These are phyloP conservation scores for Gossypium schwendimanii DNA, from an alignment of 441 rosid genomes.

Conservation along the genomic window DNA sequence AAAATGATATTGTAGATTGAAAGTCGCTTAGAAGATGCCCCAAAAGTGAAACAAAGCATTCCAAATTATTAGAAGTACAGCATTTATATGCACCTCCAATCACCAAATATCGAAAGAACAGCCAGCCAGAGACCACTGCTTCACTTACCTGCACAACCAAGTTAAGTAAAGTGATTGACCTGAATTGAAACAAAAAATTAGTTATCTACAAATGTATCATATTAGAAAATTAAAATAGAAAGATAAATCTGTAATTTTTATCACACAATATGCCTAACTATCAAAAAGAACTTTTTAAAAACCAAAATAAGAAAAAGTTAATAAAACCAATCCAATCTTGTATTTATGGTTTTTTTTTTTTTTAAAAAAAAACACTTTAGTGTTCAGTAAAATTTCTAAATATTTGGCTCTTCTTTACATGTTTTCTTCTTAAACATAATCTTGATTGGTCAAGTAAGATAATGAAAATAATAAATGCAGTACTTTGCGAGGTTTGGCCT, in stretches of 20 bases:
- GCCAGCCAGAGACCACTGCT: conserved; percentile 97
- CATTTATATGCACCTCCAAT: conserved; percentile 69
- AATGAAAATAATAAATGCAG: conserved; percentile 8
- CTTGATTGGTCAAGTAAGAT: not conserved
- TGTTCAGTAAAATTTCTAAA: not conserved
- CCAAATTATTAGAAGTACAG: not conserved
- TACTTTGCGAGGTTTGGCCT: conserved; percentile 97
- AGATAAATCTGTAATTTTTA: not conserved
- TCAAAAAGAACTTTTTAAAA: not conserved
- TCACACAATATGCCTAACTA: not conserved
- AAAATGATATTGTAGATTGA: not conserved
- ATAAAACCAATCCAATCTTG: not conserved
- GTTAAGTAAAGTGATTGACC: not conserved
- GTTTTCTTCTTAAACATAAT: conserved; percentile 1
- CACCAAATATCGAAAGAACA: conserved; percentile 94
- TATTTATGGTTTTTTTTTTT: too few species aligned
- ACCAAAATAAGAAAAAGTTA: not conserved
- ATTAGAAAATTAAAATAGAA: not conserved
- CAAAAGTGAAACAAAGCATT: not conserved
- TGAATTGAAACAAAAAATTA: conserved; percentile 4
- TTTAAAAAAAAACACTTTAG: not conserved
- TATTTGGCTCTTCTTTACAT: not conserved
- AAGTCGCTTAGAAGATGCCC: not conserved
- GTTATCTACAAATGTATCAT: not conserved
- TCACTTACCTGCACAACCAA: conserved; percentile 34